Conservation (phyloP, 768 basidiomycete species). For the Calocera cornea region DNA sequence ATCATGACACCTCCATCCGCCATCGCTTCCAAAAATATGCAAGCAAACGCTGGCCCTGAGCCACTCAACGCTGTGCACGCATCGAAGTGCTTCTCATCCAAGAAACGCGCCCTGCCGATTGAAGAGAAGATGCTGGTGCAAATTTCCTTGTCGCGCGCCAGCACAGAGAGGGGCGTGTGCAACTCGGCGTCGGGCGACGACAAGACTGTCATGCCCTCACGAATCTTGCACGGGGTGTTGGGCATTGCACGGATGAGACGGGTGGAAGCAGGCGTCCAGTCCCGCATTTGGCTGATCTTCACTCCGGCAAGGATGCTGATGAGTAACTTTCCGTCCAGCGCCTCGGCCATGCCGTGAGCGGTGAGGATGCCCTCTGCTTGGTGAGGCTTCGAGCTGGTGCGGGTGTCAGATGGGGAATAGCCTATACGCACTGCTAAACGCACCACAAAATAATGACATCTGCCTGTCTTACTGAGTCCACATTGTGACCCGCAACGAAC, state of each 20-base stretch:
- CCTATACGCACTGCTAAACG: neutral
- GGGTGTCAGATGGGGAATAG: neutral
- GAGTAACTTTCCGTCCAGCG: conserved; percentile 76
- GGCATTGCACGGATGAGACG: conserved; percentile 94
- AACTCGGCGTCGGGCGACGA: conserved; percentile 45
- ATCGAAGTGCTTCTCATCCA: conserved; percentile 98
- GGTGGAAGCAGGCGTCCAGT: conserved; percentile 62
- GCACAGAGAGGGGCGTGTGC: neutral
- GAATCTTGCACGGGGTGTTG: conserved; percentile 94
- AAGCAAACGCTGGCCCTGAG: conserved; percentile 93
- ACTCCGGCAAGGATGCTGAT: conserved; percentile 98
- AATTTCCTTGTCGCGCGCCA: conserved; percentile 40
- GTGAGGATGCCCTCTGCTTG: conserved; percentile 59
- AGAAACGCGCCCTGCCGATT: conserved; percentile 87
- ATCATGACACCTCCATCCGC: conserved; percentile 99
- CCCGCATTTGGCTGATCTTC: conserved; percentile 64
- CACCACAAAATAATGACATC: conserved; percentile 87
- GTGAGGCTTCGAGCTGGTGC: conserved; percentile 81
- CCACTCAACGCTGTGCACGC: conserved; percentile 94
- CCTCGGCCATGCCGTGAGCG: conserved; percentile 64
- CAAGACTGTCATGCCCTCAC: conserved; percentile 96
- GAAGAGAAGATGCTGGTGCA: conserved; percentile 92
- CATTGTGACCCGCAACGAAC: conserved; percentile 54
- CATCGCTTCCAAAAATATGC: conserved; percentile 95
- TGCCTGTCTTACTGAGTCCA: conserved; percentile 52